Evolutionary conservation across 805 yeast genomes (phyloP).

Genomic region (Metschnikowia kunwiensis): DNA sequence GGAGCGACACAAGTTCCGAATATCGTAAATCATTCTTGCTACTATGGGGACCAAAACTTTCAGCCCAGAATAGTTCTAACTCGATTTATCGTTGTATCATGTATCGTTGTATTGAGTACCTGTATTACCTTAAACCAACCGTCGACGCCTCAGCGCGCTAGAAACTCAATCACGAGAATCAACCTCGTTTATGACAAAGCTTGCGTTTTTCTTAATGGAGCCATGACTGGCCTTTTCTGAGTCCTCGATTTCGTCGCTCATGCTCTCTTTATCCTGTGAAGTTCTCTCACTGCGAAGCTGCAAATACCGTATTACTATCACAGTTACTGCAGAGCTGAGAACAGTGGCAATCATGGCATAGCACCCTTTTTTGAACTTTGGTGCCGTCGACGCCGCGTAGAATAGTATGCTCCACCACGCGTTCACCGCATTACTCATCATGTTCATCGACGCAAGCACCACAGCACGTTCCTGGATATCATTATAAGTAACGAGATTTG

Average conservation of each 20-base stretch:
- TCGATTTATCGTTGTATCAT: too few species aligned
- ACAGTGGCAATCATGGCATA: constrained; percentile 58
- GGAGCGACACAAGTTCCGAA: too few species aligned
- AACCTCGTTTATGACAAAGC: background rate
- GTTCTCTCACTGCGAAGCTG: too few species aligned
- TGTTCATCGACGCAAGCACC: constrained; percentile 63
- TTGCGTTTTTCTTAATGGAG: background rate
- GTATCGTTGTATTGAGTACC: too few species aligned
- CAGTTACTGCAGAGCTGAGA: constrained; percentile 39
- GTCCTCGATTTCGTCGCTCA: too few species aligned
- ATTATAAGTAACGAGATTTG: constrained; percentile 53
- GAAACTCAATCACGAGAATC: constrained; percentile 1
- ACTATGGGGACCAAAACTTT: too few species aligned
- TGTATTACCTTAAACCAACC: too few species aligned
- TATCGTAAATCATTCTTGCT: too few species aligned
- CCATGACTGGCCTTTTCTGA: too few species aligned
- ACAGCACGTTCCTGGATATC: constrained; percentile 64
- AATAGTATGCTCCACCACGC: constrained; percentile 63
- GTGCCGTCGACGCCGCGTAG: constrained; percentile 50
- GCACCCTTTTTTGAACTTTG: constrained; percentile 50
- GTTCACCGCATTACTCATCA: constrained; percentile 60
- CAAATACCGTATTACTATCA: constrained; percentile 39
- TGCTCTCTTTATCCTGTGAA: too few species aligned
- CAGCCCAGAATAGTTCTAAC: too few species aligned
- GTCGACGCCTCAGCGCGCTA: too few species aligned